phyloP scores from a whole-genome alignment of 257 asterid genomes.

The Primulina eburnea region DNA sequence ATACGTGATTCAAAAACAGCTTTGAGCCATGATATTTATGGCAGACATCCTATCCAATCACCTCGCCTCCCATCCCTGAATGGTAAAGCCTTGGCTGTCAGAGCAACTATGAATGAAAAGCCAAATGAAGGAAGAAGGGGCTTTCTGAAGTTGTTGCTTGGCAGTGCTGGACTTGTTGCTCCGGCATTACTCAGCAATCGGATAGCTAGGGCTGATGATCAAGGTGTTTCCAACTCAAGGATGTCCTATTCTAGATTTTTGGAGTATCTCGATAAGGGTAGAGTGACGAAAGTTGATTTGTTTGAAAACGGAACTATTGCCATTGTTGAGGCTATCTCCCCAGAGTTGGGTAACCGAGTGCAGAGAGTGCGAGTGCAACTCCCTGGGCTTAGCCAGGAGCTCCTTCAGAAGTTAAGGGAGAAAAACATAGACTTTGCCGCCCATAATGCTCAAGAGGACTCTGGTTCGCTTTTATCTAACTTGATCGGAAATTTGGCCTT shows the following conservation, averaged over 20 bases:
- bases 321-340: slow-evolving; percentile 89
- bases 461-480: slow-evolving; percentile 77
- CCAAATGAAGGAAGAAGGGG: slow-evolving; percentile 64
- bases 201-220: slow-evolving; percentile 85
- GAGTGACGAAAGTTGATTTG: slow-evolving; percentile 80
- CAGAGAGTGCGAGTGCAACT: slow-evolving; percentile 95
- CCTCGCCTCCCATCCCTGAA: slow-evolving; percentile 47
- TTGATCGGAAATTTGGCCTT: slow-evolving; percentile 86
- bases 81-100: slow-evolving; percentile 31
- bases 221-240: slow-evolving; percentile 83
- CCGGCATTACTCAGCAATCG: slow-evolving; percentile 64
- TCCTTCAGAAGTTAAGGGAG: slow-evolving; percentile 89
- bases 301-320: slow-evolving; percentile 94
- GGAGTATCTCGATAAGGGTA: slow-evolving; percentile 91
- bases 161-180: slow-evolving; percentile 57
- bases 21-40: slow-evolving; percentile 54
- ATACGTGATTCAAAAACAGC: slow-evolving; percentile 37
- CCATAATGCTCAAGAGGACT: slow-evolving; percentile 90
- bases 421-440: slow-evolving; percentile 95
- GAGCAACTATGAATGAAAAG: slow-evolving; percentile 48
- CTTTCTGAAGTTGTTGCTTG: slow-evolving; percentile 69
- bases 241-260: slow-evolving; percentile 96
- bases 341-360: slow-evolving; percentile 80
- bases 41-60: slow-evolving; percentile 46
- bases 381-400: slow-evolving; percentile 98